Conservation (phyloP, 352 stramenopile species). For the Phytophthora pluvialis region DNA sequence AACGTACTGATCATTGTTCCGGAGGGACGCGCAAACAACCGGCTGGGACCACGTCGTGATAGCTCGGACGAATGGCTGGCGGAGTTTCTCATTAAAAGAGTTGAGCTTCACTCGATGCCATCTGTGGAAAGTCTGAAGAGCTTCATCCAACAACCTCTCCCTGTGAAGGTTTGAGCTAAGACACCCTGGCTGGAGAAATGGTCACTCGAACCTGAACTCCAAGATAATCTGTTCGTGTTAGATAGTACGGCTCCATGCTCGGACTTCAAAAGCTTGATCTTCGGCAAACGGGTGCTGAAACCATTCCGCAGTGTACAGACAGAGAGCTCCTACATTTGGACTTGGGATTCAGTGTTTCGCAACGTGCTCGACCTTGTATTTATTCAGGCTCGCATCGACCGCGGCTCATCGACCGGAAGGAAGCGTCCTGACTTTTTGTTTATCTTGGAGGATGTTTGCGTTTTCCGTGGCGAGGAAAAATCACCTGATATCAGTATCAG, state of each 20-base stretch:
- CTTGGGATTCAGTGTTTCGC: slow-evolving; percentile 17
- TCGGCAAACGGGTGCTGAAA: slow-evolving; percentile 3
- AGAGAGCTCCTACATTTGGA: slow-evolving; percentile 8
- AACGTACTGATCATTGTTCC: slow-evolving; percentile 12
- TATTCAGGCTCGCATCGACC: slow-evolving; percentile 14
- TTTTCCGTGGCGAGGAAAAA: slow-evolving; percentile 22
- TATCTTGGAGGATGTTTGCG: slow-evolving; percentile 21
- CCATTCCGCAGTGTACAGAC: slow-evolving; percentile 2
- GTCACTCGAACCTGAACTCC: slow-evolving; percentile 2
- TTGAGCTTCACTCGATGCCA: slow-evolving; percentile 10
- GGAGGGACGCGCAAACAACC: neutral
- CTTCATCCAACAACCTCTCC: slow-evolving; percentile 10
- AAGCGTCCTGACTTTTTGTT: slow-evolving; percentile 21
- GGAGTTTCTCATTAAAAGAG: slow-evolving; percentile 1
- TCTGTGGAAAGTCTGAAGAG: slow-evolving; percentile 3
- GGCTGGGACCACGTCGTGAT: neutral
- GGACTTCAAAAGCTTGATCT: slow-evolving; percentile 12
- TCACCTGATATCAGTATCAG: slow-evolving; percentile 16
- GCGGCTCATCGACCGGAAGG: neutral
- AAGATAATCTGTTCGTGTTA: slow-evolving; percentile 17
- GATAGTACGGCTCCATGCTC: slow-evolving; percentile 12
- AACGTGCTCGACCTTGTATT: slow-evolving; percentile 18
- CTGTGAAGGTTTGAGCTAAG: slow-evolving; percentile 20
- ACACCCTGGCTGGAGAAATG: slow-evolving; percentile 11
- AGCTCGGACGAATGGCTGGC: slow-evolving; percentile 6